Conservation (phyloP, 2,329 filamentous ascomycete species). For the Talaromyces albobiverticillius region DNA sequence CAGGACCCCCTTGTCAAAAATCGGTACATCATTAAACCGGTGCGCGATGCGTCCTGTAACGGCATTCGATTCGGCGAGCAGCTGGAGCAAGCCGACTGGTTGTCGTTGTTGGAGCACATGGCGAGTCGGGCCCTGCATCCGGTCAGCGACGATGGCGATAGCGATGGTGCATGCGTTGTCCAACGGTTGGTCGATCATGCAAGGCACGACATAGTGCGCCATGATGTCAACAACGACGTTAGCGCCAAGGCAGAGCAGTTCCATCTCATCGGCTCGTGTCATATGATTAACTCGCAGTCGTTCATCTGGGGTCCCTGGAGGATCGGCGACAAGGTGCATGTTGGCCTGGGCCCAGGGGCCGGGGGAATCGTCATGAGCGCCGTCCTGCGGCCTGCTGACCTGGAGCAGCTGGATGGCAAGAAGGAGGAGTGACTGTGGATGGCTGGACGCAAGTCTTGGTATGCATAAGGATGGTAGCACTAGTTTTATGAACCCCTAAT, state of each 20-base stretch:
- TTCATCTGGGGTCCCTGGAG: constrained; percentile 21
- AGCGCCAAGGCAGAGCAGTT: constrained; percentile 7
- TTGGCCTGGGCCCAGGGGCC: constrained; percentile 7
- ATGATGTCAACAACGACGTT: constrained; percentile 6
- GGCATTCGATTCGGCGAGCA: constrained; percentile 26
- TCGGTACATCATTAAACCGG: constrained; percentile 25
- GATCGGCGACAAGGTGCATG: constrained; percentile 24
- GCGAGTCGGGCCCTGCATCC: constrained; percentile 5
- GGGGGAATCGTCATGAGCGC: constrained; percentile 12
- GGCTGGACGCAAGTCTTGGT: neutral
- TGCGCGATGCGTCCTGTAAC: constrained; percentile 21
- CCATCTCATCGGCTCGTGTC: constrained; percentile 27
- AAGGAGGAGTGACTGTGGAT: constrained; percentile 14
- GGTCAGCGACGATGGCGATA: too few species aligned
- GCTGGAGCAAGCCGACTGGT: constrained; percentile 20
- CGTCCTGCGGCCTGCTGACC: constrained; percentile 2
- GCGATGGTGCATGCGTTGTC: constrained; percentile 20
- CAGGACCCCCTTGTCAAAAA: constrained; percentile 18
- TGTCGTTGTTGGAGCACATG: constrained; percentile 19
- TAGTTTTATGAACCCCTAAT: neutral
- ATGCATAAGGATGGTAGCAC: neutral
- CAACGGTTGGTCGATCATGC: constrained; percentile 21
- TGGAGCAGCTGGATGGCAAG: constrained; percentile 2
- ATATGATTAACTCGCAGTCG: constrained; percentile 22
- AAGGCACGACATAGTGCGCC: constrained; percentile 21